phyloP scores from a whole-genome alignment of 495 filamentous ascomycete species.

The Xylaria bambusicola region DNA sequence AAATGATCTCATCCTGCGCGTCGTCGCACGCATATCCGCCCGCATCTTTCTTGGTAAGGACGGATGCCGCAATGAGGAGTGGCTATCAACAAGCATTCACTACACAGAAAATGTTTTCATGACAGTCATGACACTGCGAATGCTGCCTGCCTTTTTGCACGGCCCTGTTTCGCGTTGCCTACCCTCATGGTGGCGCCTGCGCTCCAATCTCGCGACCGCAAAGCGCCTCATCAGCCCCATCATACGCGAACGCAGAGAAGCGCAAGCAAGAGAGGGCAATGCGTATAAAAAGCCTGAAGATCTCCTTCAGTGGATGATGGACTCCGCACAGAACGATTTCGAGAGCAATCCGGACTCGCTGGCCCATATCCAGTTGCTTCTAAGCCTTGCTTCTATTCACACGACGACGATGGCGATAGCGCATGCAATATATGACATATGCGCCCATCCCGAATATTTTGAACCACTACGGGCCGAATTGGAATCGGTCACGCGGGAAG shows the following conservation, averaged over 20 bases:
- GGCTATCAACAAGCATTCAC: no score
- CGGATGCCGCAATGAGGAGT: no score
- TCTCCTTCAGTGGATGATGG: constrained; percentile 21
- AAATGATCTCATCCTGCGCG: not conserved
- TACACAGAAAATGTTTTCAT: no score
- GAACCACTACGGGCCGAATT: not conserved
- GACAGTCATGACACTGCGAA: no score
- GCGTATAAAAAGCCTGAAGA: constrained; percentile 1
- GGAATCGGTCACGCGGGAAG: no score
- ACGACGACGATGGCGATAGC: constrained; percentile 21
- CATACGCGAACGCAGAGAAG: not conserved
- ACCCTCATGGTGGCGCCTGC: no score
- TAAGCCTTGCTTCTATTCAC: constrained; percentile 36
- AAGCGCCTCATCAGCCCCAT: not conserved
- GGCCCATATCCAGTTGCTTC: constrained; percentile 19
- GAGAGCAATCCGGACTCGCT: constrained; percentile 2
- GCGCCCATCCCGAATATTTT: not conserved
- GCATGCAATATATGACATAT: not conserved
- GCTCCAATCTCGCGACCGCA: not conserved
- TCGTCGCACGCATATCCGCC: no score
- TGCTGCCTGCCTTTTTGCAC: no score
- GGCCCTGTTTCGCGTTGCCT: no score
- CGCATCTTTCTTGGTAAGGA: no score
- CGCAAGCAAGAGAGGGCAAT: not conserved
- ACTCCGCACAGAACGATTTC: constrained; percentile 3